A percentile compares a stretch with the other conserved stretches of the same genome.
These are phyloP conservation scores for Batrachochytrium dendrobatidis DNA, from an alignment of 371 early-diverging fungal genomes.

Conservation along the genomic window DNA sequence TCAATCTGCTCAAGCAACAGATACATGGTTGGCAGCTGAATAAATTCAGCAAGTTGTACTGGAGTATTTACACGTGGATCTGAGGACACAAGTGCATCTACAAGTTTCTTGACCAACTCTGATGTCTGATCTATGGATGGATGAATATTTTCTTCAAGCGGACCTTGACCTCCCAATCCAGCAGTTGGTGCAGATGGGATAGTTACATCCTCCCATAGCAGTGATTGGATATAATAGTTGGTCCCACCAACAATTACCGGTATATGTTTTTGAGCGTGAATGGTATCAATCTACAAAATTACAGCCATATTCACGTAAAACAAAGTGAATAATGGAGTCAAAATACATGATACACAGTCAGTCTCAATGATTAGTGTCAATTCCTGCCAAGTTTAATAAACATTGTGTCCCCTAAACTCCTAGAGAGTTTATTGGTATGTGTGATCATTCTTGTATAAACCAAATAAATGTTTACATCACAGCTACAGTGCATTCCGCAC, in stretches of 20 bases:
- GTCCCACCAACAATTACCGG: slow-evolving; percentile 95
- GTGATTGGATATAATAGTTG: slow-evolving; percentile 87
- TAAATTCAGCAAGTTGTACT: slow-evolving; percentile 20
- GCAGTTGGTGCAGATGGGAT: background rate
- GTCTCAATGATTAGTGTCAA: background rate
- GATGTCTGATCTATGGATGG: slow-evolving; percentile 2
- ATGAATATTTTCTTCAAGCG: slow-evolving; percentile 4
- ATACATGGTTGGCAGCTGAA: slow-evolving; percentile 46
- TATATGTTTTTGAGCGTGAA: slow-evolving; percentile 56
- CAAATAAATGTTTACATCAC: too few species aligned
- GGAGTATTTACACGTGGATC: slow-evolving; percentile 8
- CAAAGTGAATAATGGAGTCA: background rate
- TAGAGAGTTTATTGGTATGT: too few species aligned
- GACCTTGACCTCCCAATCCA: too few species aligned
- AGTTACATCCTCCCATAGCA: slow-evolving; percentile 61
- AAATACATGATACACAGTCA: slow-evolving; percentile 1
- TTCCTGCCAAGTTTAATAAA: too few species aligned
- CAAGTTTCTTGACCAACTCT: slow-evolving; percentile 2
- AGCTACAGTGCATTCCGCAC: too few species aligned
- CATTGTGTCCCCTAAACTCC: too few species aligned
- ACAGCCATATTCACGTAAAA: too few species aligned
- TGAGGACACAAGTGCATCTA: slow-evolving; percentile 8
- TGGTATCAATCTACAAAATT: slow-evolving; percentile 61
- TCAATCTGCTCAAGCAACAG: slow-evolving; percentile 60
- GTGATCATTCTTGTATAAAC: too few species aligned